Base-by-base conservation (phyloP, 805 yeast genomes). In the Saturnispora kantuleensis region DNA sequence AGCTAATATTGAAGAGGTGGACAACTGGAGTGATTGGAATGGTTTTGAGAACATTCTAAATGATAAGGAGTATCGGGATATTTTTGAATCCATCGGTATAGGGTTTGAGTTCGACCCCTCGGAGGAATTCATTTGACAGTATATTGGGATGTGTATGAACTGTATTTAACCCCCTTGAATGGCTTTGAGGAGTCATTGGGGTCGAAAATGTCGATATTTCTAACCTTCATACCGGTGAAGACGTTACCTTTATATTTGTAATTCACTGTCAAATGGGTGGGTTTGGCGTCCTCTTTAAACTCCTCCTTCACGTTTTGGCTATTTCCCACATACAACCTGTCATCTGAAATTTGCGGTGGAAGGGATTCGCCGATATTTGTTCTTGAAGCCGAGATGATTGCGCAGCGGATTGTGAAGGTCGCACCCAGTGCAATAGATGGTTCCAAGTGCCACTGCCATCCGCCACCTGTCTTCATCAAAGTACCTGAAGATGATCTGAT, bases 151-250 rank as follows among this genome's bases (percentile, higher is more conserved):
- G 84, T 71, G 44, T 65, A 64, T 5, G 95, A 79, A 10, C 74
- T 65, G 57, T 89, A 89, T 57, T 88, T 84, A 16, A 89, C 96
- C 1, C 97, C 97, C 59, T 88, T 89, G 67, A 77, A 89, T 0
- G 96, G 95, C 55, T 79, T 81, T 10, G 77, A 81, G 4, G 68
- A 67, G 3, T 74, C 74, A 45, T 77, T 53, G 0, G 90, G 88
- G 50, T 66, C 67, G 4, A 55, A 18, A 13, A 86, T 72, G 54
- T 76, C 74, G 49, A 88, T 63, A 28, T 81, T 69, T 10, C 76
- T 81, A 2, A 88, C 82, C 52, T 75, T 77, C 35, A 84, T 64
- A 1, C 90, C 88, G 59, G 94, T 83, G 1, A 93, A 84, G 2
- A 85, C 69, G 7, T 73, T 68, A 0, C 95, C 96, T 50, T 77